Evolutionary conservation across 2,329 filamentous ascomycete species (phyloP).

Genomic region (Waltergamsia citrina): DNA sequence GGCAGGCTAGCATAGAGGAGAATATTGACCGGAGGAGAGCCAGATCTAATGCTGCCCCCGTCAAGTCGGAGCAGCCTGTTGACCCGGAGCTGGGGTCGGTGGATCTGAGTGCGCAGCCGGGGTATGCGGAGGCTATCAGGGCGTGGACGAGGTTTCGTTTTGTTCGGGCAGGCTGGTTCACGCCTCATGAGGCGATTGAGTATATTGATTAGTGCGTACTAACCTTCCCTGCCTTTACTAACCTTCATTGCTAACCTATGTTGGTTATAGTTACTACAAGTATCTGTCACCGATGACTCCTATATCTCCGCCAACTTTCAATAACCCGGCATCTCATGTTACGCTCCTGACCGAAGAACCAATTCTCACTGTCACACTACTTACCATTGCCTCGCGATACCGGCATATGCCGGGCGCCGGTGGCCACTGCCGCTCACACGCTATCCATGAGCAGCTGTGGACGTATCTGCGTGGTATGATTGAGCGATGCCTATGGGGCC

Average conservation of each 20-base stretch:
- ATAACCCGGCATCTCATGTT: constrained; percentile 67
- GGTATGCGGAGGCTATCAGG: constrained; percentile 62
- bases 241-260: not conserved
- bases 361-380: constrained; percentile 80
- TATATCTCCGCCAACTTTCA: constrained; percentile 86
- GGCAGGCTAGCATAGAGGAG: constrained; percentile 8
- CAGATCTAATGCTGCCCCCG: not conserved
- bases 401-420: constrained; percentile 71
- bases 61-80: constrained; percentile 25
- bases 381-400: constrained; percentile 87
- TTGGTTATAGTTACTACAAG: constrained; percentile 65
- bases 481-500: constrained; percentile 87
- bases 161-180: constrained; percentile 95
- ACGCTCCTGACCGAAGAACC: constrained; percentile 84
- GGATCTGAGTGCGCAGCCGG: constrained; percentile 35
- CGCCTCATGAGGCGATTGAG: constrained; percentile 80
- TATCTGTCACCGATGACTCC: constrained; percentile 87
- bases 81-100: constrained; percentile 36
- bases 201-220: constrained; percentile 78
- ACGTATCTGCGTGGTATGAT: constrained; percentile 92
- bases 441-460: constrained; percentile 94
- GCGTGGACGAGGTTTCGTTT: constrained; percentile 92
- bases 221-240: not conserved
- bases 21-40: not conserved
- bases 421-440: constrained; percentile 72